Conservation (phyloP, 2,329 filamentous ascomycete genomes). For the Coniochaeta prunicola region DNA sequence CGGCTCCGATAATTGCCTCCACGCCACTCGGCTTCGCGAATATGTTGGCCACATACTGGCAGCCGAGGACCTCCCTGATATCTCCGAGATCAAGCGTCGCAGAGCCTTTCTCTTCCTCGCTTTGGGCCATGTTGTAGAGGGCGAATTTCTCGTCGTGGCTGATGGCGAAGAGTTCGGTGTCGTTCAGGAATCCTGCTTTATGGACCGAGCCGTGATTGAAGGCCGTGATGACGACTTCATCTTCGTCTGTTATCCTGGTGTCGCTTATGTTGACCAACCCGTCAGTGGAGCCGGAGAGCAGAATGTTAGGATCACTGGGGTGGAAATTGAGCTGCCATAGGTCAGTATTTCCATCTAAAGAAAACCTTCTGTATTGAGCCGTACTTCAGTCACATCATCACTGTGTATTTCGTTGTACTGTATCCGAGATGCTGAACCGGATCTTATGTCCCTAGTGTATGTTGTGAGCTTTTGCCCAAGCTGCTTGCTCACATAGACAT, state of each 20-base stretch:
- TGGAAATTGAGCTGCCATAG: constrained; percentile 50
- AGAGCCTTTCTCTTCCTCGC: constrained; percentile 50
- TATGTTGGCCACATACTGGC: constrained; percentile 69
- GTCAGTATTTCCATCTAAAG: neutral
- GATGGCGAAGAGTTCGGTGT: constrained; percentile 60
- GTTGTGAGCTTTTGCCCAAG: constrained; percentile 6
- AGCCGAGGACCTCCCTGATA: constrained; percentile 55
- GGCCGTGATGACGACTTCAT: constrained; percentile 70
- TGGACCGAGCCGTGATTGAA: constrained; percentile 74
- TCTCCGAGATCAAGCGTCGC: constrained; percentile 55
- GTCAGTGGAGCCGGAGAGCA: constrained; percentile 74
- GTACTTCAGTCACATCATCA: constrained; percentile 56
- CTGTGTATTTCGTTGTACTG: constrained; percentile 60
- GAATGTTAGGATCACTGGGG: constrained; percentile 48
- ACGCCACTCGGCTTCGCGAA: constrained; percentile 49
- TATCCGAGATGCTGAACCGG: constrained; percentile 35
- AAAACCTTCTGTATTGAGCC: neutral
- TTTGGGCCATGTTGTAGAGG: constrained; percentile 62
- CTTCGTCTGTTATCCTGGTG: constrained; percentile 62
- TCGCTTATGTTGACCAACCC: constrained; percentile 74
- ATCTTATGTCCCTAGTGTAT: constrained; percentile 48
- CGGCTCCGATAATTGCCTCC: constrained; percentile 55
- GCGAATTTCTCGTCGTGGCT: constrained; percentile 74
- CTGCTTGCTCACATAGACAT: constrained; percentile 11
- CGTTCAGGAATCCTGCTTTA: constrained; percentile 62